Evolutionary conservation across 306 rosid genomes (phyloP).

Genomic region (Arachis stenosperma): DNA sequence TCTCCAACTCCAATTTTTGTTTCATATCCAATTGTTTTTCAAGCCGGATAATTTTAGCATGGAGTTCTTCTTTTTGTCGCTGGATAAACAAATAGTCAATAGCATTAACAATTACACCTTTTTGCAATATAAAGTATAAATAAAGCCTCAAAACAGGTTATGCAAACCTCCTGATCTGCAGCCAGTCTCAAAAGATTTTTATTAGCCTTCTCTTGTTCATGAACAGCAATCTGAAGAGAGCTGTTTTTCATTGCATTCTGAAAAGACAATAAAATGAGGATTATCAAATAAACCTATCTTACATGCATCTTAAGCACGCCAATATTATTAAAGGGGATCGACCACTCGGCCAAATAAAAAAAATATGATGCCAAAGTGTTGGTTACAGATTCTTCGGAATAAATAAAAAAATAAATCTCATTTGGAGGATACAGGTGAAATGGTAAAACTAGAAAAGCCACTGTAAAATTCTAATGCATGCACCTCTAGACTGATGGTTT

Average conservation of each 20-base stretch:
- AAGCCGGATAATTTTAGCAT: conserved; percentile 70
- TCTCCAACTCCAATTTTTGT: conserved; percentile 90
- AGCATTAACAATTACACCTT: conserved; percentile 36
- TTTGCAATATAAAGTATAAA: conserved; percentile 34
- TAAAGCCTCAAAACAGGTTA: conserved; percentile 37
- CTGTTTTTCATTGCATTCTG: conserved; percentile 69
- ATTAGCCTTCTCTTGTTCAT: conserved; percentile 81
- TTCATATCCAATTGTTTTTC: conserved; percentile 81
- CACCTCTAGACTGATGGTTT: conserved; percentile 5
- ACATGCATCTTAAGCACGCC: conserved; percentile 22
- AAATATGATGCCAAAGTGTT: conserved; percentile 29
- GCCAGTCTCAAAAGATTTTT: conserved; percentile 82
- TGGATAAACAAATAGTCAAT: conserved; percentile 55
- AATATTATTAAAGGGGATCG: conserved; percentile 8
- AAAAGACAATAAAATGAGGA: conserved; percentile 40
- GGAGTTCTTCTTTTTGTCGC: conserved; percentile 86
- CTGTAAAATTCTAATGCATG: conserved; percentile 17
- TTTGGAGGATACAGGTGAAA: background rate
- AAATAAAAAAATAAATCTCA: background rate
- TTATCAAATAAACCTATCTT: conserved; percentile 36
- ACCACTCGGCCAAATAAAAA: conserved; percentile 1
- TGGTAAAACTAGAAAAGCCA: conserved; percentile 1
- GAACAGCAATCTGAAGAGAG: conserved; percentile 81
- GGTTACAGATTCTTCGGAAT: conserved; percentile 16
- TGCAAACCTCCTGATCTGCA: conserved; percentile 90